These are phyloP conservation scores for Ceratocystis harringtonii DNA, from an alignment of 2,329 filamentous ascomycete species.

Conservation along the genomic window DNA sequence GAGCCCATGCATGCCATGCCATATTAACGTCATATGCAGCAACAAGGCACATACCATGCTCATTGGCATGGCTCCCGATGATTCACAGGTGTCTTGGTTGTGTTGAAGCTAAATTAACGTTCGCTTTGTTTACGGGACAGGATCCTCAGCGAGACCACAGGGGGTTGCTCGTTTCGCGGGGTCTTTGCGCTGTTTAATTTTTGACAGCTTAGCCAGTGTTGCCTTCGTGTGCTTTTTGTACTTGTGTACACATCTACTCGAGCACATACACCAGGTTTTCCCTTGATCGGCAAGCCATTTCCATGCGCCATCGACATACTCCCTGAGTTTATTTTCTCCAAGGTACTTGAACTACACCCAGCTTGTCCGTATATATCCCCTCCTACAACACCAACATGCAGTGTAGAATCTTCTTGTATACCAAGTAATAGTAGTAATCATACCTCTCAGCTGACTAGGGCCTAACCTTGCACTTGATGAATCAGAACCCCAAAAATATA, in stretches of 20 bases:
- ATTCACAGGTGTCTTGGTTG: conserved; percentile 3
- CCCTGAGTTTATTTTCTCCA: too few species aligned
- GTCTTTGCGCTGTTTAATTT: neutral
- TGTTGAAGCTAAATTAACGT: neutral
- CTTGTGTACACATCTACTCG: neutral
- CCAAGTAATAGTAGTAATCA: too few species aligned
- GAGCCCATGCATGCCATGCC: neutral
- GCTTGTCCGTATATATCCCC: too few species aligned
- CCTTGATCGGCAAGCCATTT: neutral
- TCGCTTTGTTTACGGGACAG: neutral
- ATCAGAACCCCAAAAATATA: too few species aligned
- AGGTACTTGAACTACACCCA: too few species aligned
- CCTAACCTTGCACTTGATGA: too few species aligned
- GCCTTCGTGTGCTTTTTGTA: neutral
- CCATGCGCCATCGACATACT: neutral
- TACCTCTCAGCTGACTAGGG: too few species aligned
- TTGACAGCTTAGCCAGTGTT: neutral
- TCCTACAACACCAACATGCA: too few species aligned
- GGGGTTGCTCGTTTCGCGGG: neutral
- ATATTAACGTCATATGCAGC: neutral
- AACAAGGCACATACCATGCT: conserved; percentile 1
- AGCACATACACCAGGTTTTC: neutral
- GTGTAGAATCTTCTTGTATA: too few species aligned
- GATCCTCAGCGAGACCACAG: neutral
- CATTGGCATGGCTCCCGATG: neutral